Base-by-base conservation (phyloP, 441 rosid species). In the Bocquillonia castaneifolia region DNA sequence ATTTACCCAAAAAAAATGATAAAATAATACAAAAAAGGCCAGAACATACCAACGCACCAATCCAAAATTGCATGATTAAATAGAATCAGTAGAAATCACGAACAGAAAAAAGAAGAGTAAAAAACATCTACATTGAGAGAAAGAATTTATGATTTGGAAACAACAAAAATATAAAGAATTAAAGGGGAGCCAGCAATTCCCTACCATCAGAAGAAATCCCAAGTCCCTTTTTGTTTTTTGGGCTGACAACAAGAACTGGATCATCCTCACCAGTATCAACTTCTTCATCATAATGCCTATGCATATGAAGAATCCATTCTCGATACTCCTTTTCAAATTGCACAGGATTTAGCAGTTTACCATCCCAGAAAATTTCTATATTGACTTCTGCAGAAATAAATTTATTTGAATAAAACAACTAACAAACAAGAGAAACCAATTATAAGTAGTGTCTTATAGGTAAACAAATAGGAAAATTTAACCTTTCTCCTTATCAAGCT, bases 271-370 rank as follows among this genome's bases (percentile, higher is more conserved):
- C 90, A 2, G 77, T 44, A 9, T 67, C 73, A 31, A 76, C 67
- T 76, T 91, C 95, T 74, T 72, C 75, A 70, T 91, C 97, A 61
- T 86, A 82, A 12, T 13, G 48, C 2, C 75, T 69, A 74, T 91
- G 97, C 93, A 87, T 91, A 47, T 79, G 62, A 55, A 81, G 64
- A 83, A 89, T 78, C 97, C 97, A 89, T 0, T 81, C 82, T 63
- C 73, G 77, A 82, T 82, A 89, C 67, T 76, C 81, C 71, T 79
- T 80, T 66, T 87, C 96, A 71, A 91, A 73, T 74, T 83, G 83
- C 18, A 54, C 63, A 54, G 66, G 78, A 17, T 12, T 67, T 48
- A 84, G 22, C 18, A 1, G 1, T 66, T 75, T 84, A 71, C 77
- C 85, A 56, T 18, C 71, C 76, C 68, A 72, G 73, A 48, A 60